These are phyloP conservation scores for Solanum pinnatisectum DNA, from an alignment of 257 asterid genomes.

Conservation along the genomic window DNA sequence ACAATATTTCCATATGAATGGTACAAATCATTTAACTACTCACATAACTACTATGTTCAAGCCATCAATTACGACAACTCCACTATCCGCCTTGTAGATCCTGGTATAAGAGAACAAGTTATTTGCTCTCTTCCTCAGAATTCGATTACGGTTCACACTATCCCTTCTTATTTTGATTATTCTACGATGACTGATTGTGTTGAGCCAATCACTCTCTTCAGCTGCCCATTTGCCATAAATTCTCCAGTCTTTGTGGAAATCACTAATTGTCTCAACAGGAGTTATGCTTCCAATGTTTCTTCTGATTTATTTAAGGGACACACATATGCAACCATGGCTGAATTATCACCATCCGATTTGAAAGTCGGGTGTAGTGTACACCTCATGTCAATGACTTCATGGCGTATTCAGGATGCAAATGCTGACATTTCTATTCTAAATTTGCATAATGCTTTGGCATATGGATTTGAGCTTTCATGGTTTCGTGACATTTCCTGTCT, in stretches of 20 bases:
- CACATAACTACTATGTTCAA: conserved; percentile 1
- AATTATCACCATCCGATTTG: neutral
- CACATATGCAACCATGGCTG: neutral
- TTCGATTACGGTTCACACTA: accelerated
- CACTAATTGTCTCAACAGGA: neutral
- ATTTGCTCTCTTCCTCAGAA: conserved; percentile 15
- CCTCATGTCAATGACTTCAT: neutral
- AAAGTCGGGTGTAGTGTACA: neutral
- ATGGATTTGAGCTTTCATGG: conserved; percentile 28
- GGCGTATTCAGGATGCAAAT: neutral
- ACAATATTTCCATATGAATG: neutral
- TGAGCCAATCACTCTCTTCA: neutral
- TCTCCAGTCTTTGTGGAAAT: neutral
- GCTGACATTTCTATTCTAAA: conserved; percentile 1
- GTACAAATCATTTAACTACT: neutral
- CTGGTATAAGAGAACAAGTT: neutral
- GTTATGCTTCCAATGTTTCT: neutral
- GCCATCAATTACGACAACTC: conserved; percentile 14
- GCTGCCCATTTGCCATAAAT: conserved; percentile 13
- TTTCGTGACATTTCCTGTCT: neutral
- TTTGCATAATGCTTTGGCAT: conserved; percentile 9
- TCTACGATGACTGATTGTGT: accelerated
- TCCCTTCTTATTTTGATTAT: accelerated
- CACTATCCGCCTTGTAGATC: conserved; percentile 16
- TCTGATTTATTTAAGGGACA: neutral